Evolutionary conservation across 78 protist genomes (phyloP), one percentile per base, ranked within the genome.

Genomic region (Chrysochromulina parva): DNA sequence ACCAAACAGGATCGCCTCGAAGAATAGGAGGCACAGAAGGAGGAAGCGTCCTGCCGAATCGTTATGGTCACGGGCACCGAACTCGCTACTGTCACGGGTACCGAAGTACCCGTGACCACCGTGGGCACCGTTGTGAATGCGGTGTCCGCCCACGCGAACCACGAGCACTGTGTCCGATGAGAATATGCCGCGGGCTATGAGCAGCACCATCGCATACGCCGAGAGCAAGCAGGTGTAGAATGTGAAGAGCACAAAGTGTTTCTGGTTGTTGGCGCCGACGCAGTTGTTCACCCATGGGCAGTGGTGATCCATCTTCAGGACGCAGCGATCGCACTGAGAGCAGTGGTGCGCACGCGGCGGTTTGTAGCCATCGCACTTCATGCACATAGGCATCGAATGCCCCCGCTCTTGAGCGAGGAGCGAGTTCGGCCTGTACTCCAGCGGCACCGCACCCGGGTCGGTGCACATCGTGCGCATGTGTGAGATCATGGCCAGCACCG

Each of bases 311-410:
- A 91, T 85, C 67, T 80, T 74, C 26, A 48, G 3, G 47, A 47
- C 19, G 50, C 91, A 89, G 26, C 66, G 80, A 38, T 94, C 65
- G 91, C 98, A 97, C n/a, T 73, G 47, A 9, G 84, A 2, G 93
- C 98, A 97, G 85, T 97, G 98, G 81, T 96, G 97, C 28, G 96
- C 69, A 24, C 98, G 74, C 22, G 87, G 93, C 1, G 85, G 84
- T 74, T 93, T 94, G 92, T 88, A 38, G 90, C 67, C 53, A 85
- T 86, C 60, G 65, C 82, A 78, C 19, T 88, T 57, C 38, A 66
- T 76, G 59, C 94, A 53, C n/a, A 48, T 84, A 24, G 54, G 88
- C 73, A 81, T n/a, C 20, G 67, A 38, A 38, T 38, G 38, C 38
- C 38, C 11, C 38, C 62, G 48, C 85, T 19, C 9, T 2, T 3